Conservation (phyloP, 1,284 basidiomycete species). For the Marasmius oreades region DNA sequence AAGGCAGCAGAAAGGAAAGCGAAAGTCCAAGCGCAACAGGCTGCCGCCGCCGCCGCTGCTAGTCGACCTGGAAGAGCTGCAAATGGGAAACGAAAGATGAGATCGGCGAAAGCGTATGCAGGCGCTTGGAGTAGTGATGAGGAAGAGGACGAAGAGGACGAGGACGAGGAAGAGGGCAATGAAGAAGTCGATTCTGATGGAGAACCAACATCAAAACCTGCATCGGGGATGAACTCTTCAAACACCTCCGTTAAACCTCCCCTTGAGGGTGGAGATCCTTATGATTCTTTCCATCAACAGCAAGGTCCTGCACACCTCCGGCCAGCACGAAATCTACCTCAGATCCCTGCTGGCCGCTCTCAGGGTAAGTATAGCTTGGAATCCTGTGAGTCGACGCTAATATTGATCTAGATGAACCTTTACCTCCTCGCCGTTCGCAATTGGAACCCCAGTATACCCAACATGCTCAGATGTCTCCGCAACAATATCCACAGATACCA, state of each 20-base stretch:
- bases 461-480: slow-evolving; percentile 31
- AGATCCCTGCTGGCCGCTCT: slow-evolving; percentile 33
- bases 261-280: slow-evolving; percentile 18
- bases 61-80: slow-evolving; percentile 63
- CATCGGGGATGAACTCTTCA: slow-evolving; percentile 23
- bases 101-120: slow-evolving; percentile 40
- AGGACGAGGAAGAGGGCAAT: slow-evolving; percentile 74
- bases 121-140: slow-evolving; percentile 79
- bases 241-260: slow-evolving; percentile 23
- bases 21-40: slow-evolving; percentile 77
- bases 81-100: slow-evolving; percentile 55
- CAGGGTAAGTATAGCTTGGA: slow-evolving; percentile 9
- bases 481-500: slow-evolving; percentile 34
- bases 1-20: slow-evolving; percentile 81
- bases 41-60: slow-evolving; percentile 69
- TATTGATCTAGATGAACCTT: slow-evolving; percentile 25
- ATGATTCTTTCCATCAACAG: slow-evolving; percentile 7
- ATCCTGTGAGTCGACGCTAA: slow-evolving; percentile 9
- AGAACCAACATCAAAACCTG: slow-evolving; percentile 32
- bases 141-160: slow-evolving; percentile 66
- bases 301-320: slow-evolving; percentile 32
- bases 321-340: slow-evolving; percentile 42
- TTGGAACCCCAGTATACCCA: not conserved
- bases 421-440: slow-evolving; percentile 17
- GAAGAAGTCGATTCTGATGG: slow-evolving; percentile 66